Evolutionary conservation across 805 yeast species (phyloP), one percentile per base, ranked within the genome.

Genomic region (Metschnikowia koreensis): DNA sequence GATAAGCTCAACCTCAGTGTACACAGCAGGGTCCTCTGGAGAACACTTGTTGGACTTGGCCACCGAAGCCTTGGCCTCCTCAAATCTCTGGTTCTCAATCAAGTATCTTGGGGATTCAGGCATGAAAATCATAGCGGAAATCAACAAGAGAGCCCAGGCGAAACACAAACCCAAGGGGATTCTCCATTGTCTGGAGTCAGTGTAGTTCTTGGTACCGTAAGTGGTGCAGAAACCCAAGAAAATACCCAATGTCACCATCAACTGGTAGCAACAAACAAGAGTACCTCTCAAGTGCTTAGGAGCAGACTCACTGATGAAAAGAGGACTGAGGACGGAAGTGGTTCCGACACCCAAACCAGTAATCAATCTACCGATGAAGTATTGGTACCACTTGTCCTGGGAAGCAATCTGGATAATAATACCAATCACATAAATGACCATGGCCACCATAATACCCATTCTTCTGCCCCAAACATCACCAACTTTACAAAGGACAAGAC

Each of bases 341-440:
- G 80, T 79, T 13, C 94, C 94, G 26, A 87, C 83, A 8, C 87
- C 90, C 27, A 84, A 60, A n/a, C 92, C 92, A 13, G 87, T 79
- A 33, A 83, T 65, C 31, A 81, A 74, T 52, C 93, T 73, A 1
- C 89, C 89, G 59, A 83, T 71, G 57, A 82, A 57, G 51, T 53
- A 57, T 66, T 86, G 91, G 62, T 76, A 79, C 89, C 89, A 85
- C 31, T 71, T 67, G 40, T 65, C 51, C 15, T 72, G 57, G 16
- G 89, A 76, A 22, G 85, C 67, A 51, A 82, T 82, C 69, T 84
- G 89, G 53, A 85, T 73, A 41, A 82, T 62, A 46, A 82, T 76
- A 60, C 90, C 91, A 44, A 82, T 72, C 49, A 81, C 75, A 66
- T 84, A 84, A 48, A 85, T 74, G 28, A 72, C 64, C 77, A 83